Evolutionary conservation across 2,329 filamentous ascomycete species (phyloP).

Genomic region (Ophiostoma triangulosporum): DNA sequence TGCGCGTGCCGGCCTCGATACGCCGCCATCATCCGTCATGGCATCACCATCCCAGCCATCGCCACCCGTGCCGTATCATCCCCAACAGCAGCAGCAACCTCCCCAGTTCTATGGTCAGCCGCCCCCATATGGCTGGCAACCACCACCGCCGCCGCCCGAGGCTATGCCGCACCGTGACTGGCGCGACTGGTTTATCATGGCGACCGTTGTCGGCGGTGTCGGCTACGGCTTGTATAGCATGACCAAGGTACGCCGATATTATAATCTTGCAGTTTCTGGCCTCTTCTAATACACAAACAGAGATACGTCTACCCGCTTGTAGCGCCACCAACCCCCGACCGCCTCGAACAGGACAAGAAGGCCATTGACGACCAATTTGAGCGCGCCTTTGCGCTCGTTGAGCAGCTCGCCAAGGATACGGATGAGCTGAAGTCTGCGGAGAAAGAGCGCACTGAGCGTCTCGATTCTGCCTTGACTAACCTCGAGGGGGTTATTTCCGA

Average conservation of each 20-base stretch:
- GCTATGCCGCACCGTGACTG: constrained; percentile 71
- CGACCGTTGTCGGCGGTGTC: constrained; percentile 81
- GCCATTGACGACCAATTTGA: constrained; percentile 88
- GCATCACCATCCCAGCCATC: constrained; percentile 18
- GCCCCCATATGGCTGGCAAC: constrained; percentile 40
- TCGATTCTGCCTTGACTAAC: constrained; percentile 70
- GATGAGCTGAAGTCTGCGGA: constrained; percentile 77
- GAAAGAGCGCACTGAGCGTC: constrained; percentile 64
- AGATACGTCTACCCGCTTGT: constrained; percentile 87
- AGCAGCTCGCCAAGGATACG: constrained; percentile 85
- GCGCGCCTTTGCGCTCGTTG: constrained; percentile 77
- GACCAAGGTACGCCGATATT: constrained; percentile 65
- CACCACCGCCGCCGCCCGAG: constrained; percentile 30
- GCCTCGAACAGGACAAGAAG: constrained; percentile 87
- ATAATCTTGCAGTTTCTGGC: too few relatives aligned
- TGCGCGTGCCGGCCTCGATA: constrained; percentile 53
- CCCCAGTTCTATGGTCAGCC: constrained; percentile 30
- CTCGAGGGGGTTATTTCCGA: constrained; percentile 73
- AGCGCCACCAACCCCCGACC: constrained; percentile 82
- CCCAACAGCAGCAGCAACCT: constrained; percentile 27
- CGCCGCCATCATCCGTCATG: constrained; percentile 24
- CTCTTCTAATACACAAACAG: constrained; percentile 35
- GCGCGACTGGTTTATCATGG: constrained; percentile 99
- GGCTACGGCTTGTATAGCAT: constrained; percentile 80
- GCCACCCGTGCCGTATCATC: constrained; percentile 17